phyloP scores from a whole-genome alignment of 129 eudicot genomes.

The Heracleum sosnowskyi region DNA sequence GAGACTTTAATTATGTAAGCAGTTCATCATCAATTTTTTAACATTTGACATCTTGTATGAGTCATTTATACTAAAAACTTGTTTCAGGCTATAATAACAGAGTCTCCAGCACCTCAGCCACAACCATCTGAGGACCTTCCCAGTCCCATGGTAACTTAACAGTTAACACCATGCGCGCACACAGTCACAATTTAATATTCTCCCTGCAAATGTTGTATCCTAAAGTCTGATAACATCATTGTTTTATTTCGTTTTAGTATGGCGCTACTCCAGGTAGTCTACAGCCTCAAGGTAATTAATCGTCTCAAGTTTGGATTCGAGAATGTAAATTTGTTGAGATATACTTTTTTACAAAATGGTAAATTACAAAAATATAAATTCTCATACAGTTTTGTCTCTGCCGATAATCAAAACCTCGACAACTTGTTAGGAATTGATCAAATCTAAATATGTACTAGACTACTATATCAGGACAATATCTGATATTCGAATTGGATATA shows the following conservation, averaged over 20 bases:
- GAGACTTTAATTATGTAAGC: background rate
- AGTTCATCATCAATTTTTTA: background rate
- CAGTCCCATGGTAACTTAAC: constrained; percentile 36
- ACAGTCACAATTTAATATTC: background rate
- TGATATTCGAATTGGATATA: background rate
- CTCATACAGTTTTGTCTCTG: background rate
- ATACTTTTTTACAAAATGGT: too few relatives aligned
- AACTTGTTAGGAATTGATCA: too few relatives aligned
- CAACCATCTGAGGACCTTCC: background rate
- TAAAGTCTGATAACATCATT: background rate
- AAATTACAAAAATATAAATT: background rate
- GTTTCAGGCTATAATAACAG: constrained; percentile 29
- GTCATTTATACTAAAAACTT: background rate
- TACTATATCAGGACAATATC: too few relatives aligned
- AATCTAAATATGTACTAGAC: too few relatives aligned
- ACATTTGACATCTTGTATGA: background rate
- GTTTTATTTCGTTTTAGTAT: constrained; percentile 16
- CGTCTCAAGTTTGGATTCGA: background rate
- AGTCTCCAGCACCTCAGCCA: constrained; percentile 47
- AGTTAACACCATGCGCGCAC: background rate
- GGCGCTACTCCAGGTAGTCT: constrained; percentile 48
- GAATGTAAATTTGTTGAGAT: too few relatives aligned
- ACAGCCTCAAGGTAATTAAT: constrained; percentile 32
- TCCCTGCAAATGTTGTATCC: background rate
- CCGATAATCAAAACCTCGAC: background rate